Base-by-base conservation (phyloP, 495 filamentous ascomycete genomes). In the Penicillium paradoxum region DNA sequence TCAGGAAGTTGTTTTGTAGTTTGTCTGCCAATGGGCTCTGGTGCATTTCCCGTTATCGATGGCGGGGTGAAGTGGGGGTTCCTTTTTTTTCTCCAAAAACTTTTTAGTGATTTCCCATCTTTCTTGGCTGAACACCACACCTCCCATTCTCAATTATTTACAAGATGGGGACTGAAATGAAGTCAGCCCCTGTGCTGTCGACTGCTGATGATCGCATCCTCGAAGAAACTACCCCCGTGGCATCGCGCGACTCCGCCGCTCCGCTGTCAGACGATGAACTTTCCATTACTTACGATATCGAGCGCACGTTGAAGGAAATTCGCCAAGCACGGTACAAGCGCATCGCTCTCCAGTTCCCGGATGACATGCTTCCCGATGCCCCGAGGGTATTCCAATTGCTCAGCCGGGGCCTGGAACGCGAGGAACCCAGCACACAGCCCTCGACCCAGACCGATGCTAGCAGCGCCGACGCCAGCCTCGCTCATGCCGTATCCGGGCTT, bases 291-390 rank as follows among this genome's bases (percentile, higher is more conserved):
- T 97, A 97, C 72, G 93, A 98, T 66, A 88, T 97, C 51, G 75
- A 85, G 53, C 80, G 86, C 48, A 97, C 93, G 0, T 77, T 91
- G 44, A 65, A 73, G 15, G 89, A 96, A 64, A 86, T 98, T 24
- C 71, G 74, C 24, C 66, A 79, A 42, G 83, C 83, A 44, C 78
- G 76, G 64, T 96, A 89, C 75, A 80, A 71, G 48, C 80, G 87
- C 36, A 83, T 97, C 42, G 93, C 90, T 8, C 75, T 99, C 2
- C 93, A 99, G 59, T 97, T 99, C 62, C 95, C 93, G 10, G 93
- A 99, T 73, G 76, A 82, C 11, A 90, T 97, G 86, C 73, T 99
- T 24, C 74, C 79, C 0, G 91, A 97, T 79, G 90, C 87, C 9
- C 88, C 90, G 10, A 76, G 85, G 52, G 89, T 97, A 1, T 90